Base-by-base conservation (phyloP, 2,329 filamentous ascomycete species). In the Elsinoe ampelina region DNA sequence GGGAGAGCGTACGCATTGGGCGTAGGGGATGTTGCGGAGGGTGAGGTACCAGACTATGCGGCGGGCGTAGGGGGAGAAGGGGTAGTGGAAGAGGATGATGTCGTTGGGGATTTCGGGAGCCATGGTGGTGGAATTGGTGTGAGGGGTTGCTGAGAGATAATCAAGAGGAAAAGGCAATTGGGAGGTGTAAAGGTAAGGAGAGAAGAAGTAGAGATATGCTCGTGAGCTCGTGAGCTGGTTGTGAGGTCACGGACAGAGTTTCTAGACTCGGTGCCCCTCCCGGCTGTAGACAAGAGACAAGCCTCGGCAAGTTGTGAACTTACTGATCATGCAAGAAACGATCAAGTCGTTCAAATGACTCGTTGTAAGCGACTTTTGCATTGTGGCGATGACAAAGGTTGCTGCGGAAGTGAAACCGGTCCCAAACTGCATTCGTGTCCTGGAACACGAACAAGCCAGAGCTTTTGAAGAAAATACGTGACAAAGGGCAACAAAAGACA, bases 1-100 rank as follows among this genome's bases (percentile, higher is more conserved):
- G 35, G 38, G 13, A 55, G 59, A 8, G 74, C 79, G 68, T 73
- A 86, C 82, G 63, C 84, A 87, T 81, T 87, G 78, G 51, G 75
- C 76, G 64, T 84, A 87, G 0, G 79, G 75, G 45, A 89, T 85
- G 22, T 77, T 77, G 41, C 85, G 79, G 2, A 89, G 76, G 38
- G 77, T 74, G 11, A 89, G 73, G 66, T 89, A 89, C 83, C 84
- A 87, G 22, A 79, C 70, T 26, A 88, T 69, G 58, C 83, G 73
- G 56, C 76, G 76, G 6, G 83, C 84, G 64, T 80, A 87, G 0
- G 84, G 84, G 10, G 84, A 87, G 64, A 74, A 77, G 0, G 74
- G 66, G 66, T 88, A 88, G 68, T 86, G 83, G 67, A 84, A 87
- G 1, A 88, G 65, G 6, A 86, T 72, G 17, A 85, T 77, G n/a